Conservation (phyloP, 352 stramenopile genomes). For the Elongisporangium anandrum region DNA sequence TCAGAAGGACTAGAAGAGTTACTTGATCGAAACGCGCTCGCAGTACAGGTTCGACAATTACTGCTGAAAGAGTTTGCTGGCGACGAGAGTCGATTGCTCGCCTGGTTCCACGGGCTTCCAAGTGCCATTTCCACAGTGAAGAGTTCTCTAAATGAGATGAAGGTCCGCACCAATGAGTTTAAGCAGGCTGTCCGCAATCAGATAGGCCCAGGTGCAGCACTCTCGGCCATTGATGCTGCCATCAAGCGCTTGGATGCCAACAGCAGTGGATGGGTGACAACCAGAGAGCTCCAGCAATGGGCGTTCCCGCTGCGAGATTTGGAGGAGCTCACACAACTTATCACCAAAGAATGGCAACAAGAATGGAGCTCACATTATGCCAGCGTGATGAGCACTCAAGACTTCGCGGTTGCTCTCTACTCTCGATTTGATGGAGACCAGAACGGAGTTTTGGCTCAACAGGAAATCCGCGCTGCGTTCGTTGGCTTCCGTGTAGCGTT, state of each 20-base stretch:
- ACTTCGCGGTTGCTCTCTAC: slow-evolving; percentile 33
- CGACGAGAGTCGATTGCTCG: slow-evolving; percentile 13
- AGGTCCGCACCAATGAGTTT: slow-evolving; percentile 54
- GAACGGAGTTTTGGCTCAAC: slow-evolving; percentile 53
- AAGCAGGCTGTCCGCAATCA: slow-evolving; percentile 40
- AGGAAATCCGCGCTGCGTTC: slow-evolving; percentile 51
- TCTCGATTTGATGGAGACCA: slow-evolving; percentile 45
- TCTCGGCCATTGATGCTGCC: slow-evolving; percentile 26
- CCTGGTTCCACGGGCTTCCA: slow-evolving; percentile 46
- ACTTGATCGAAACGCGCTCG: neutral
- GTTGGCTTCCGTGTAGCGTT: slow-evolving; percentile 31
- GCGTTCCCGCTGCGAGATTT: slow-evolving; percentile 51
- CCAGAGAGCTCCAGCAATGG: slow-evolving; percentile 44
- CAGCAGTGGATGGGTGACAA: slow-evolving; percentile 65
- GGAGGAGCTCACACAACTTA: slow-evolving; percentile 44
- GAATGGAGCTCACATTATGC: slow-evolving; percentile 5
- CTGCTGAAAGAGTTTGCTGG: slow-evolving; percentile 1
- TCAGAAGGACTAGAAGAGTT: neutral
- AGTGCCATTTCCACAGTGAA: slow-evolving; percentile 19
- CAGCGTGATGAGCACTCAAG: slow-evolving; percentile 3
- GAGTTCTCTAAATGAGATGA: slow-evolving; percentile 11
- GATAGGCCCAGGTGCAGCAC: slow-evolving; percentile 7
- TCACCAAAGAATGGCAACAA: slow-evolving; percentile 26
- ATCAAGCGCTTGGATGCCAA: slow-evolving; percentile 49
- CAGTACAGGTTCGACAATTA: neutral